Evolutionary conservation across 164 flowering plant genomes (phyloP).

Genomic region (Stephania yunnanensis): DNA sequence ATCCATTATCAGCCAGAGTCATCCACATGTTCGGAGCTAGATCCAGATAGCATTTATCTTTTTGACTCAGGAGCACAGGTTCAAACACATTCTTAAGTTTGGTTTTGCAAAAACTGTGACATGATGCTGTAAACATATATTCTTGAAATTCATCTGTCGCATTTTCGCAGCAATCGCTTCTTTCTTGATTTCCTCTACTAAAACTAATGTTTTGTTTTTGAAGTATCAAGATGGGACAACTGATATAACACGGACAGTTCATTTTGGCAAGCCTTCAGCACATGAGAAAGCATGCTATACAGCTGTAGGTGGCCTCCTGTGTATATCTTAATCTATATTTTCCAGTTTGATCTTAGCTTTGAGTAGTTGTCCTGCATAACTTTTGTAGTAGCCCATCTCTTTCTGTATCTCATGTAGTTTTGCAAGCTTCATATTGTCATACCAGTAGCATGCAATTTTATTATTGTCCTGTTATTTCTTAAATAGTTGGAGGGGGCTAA

Average conservation of each 20-base stretch:
- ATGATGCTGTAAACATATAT: not conserved
- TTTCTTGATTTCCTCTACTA: not conserved
- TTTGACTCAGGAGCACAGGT: slow-evolving; percentile 99
- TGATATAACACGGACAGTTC: slow-evolving; percentile 94
- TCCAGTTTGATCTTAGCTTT: not conserved
- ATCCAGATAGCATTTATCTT: slow-evolving; percentile 74
- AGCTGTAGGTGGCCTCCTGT: slow-evolving; percentile 49
- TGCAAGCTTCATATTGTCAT: not conserved
- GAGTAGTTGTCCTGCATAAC: not conserved
- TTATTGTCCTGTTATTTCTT: not conserved
- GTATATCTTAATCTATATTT: not conserved
- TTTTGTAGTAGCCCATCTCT: not conserved
- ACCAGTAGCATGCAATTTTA: not conserved
- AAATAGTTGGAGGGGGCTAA: slow-evolving; percentile 2
- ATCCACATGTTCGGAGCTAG: slow-evolving; percentile 76
- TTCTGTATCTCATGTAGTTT: not conserved
- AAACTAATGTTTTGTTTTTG: slow-evolving; percentile 12
- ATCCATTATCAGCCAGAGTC: slow-evolving; percentile 77
- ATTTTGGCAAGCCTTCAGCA: slow-evolving; percentile 87
- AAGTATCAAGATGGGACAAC: slow-evolving; percentile 99
- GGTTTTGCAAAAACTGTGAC: not conserved
- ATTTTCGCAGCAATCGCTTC: not conserved
- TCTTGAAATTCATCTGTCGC: not conserved
- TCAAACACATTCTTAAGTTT: slow-evolving; percentile 12
- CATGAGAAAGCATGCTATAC: slow-evolving; percentile 97